phyloP scores from a whole-genome alignment of 192 early-diverging fungal genomes.

The Diversispora epigaea region DNA sequence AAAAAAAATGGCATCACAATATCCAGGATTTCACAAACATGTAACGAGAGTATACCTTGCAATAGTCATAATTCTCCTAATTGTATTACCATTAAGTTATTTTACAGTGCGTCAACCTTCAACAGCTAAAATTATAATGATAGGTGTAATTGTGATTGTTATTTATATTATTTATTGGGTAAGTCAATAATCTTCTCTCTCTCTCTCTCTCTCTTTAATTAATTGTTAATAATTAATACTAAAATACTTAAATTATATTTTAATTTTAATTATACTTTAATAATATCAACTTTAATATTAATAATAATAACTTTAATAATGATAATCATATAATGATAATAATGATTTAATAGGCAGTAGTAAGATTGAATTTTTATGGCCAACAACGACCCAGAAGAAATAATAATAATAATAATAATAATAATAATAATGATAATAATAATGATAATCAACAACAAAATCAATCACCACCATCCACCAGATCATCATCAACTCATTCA shows the following conservation, averaged over 20 bases:
- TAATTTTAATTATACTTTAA: background rate
- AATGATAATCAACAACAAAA: background rate
- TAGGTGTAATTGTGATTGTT: background rate
- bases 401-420: background rate
- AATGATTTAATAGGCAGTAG: background rate
- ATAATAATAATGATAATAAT: background rate
- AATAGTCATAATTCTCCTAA: background rate
- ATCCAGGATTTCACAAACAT: slow-evolving; percentile 15
- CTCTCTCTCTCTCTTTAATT: background rate
- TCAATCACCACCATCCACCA: background rate
- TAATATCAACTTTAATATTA: no score
- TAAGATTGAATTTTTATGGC: slow-evolving; percentile 19
- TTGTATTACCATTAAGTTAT: background rate
- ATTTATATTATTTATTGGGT: slow-evolving; percentile 16
- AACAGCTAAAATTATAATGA: background rate
- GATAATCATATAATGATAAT: no score
- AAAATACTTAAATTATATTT: background rate
- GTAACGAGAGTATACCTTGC: background rate
- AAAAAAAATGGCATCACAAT: background rate
- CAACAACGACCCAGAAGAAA: background rate
- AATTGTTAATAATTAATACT: background rate
- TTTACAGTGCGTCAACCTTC: background rate
- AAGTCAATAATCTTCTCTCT: background rate
- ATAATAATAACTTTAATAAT: no score
- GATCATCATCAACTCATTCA: slow-evolving; percentile 7